phyloP scores from a whole-genome alignment of 106 monocot genomes.

The Phalaenopsis aphrodite region DNA sequence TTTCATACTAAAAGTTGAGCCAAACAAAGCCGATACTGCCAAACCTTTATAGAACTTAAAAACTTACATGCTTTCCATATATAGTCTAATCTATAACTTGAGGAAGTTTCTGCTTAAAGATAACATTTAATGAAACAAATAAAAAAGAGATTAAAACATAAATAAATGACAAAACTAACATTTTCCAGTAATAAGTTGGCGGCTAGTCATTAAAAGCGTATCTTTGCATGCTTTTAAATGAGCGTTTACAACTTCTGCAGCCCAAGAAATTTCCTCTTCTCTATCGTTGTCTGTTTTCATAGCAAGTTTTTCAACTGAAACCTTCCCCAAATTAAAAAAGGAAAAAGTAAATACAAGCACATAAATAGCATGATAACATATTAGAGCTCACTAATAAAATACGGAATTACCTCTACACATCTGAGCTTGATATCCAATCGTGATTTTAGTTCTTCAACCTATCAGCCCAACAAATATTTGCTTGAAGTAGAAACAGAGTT shows the following conservation, averaged over 20 bases:
- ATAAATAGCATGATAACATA: not conserved
- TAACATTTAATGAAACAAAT: not conserved
- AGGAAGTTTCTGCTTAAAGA: not conserved
- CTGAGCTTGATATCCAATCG: slow-evolving; percentile 40
- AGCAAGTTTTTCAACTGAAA: slow-evolving; percentile 77
- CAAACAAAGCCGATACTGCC: not conserved
- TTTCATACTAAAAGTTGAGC: not conserved
- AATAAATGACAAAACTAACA: slow-evolving; percentile 30
- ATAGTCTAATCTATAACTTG: not conserved
- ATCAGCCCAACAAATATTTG: not conserved
- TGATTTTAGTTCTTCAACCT: slow-evolving; percentile 79
- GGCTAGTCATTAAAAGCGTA: slow-evolving; percentile 80
- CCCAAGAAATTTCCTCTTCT: slow-evolving; percentile 66
- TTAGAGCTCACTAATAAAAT: not conserved
- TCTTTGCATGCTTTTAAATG: slow-evolving; percentile 68
- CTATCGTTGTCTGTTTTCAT: slow-evolving; percentile 63
- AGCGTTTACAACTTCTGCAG: slow-evolving; percentile 64
- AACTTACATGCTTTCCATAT: not conserved
- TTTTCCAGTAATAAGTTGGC: slow-evolving; percentile 82
- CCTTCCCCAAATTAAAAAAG: slow-evolving; percentile 27
- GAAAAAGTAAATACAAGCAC: slow-evolving; percentile 1
- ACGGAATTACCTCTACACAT: slow-evolving; percentile 64
- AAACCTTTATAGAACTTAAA: not conserved
- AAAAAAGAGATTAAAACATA: not conserved
- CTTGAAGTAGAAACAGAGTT: not conserved